phyloP scores from a whole-genome alignment of 2,329 filamentous ascomycete genomes.

The Phyllosticta citriasiana region DNA sequence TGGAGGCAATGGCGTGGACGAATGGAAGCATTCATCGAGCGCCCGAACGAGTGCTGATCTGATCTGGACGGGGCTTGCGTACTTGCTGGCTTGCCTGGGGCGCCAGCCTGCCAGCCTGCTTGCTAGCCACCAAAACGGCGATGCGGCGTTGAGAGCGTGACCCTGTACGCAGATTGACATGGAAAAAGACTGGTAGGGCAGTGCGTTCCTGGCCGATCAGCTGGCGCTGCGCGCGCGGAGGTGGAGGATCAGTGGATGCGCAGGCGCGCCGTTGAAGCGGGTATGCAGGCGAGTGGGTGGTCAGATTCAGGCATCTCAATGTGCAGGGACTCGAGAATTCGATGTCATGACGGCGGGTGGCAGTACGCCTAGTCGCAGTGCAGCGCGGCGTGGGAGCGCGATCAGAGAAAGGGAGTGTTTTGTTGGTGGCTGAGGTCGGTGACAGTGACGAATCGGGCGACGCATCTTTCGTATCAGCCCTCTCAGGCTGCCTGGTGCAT shows the following conservation, averaged over 20 bases:
- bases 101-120: neutral
- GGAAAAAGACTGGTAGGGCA: too few relatives aligned
- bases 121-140: neutral
- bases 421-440: neutral
- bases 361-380: neutral
- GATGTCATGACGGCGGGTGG: neutral
- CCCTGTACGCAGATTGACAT: neutral
- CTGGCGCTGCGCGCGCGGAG: neutral
- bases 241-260: neutral
- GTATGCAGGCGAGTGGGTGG: neutral
- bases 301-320: neutral
- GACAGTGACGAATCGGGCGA: neutral
- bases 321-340: neutral
- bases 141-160: neutral
- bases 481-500: neutral
- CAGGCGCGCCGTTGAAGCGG: neutral
- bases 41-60: neutral
- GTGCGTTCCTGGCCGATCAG: neutral
- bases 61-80: neutral
- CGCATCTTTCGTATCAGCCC: neutral
- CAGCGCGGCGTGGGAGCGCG: neutral
- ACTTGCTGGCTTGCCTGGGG: neutral
- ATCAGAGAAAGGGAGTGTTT: neutral
- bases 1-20: neutral
- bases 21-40: neutral